phyloP scores from a whole-genome alignment of 495 filamentous ascomycete genomes.

The Terfezia boudieri region DNA sequence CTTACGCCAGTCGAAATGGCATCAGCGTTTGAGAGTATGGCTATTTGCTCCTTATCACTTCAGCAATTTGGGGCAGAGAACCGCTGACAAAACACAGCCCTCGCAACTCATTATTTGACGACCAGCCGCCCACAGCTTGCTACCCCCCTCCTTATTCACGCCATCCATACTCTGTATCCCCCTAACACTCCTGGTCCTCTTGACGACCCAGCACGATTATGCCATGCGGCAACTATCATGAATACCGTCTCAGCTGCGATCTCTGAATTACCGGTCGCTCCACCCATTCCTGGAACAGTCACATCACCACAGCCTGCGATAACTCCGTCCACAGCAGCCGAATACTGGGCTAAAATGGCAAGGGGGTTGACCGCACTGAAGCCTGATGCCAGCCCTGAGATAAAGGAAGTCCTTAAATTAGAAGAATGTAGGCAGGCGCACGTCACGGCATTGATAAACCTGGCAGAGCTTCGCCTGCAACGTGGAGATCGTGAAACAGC shows the following conservation, averaged over 20 bases:
- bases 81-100: slow-evolving; percentile 25
- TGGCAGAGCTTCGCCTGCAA: slow-evolving; percentile 61
- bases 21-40: slow-evolving; percentile 42
- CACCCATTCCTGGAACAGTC: slow-evolving; percentile 40
- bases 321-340: slow-evolving; percentile 35
- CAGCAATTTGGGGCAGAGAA: background rate
- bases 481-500: slow-evolving; percentile 43
- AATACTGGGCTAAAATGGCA: slow-evolving; percentile 56
- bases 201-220: slow-evolving; percentile 31
- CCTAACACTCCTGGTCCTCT: slow-evolving; percentile 9
- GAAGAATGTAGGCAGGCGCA: slow-evolving; percentile 74
- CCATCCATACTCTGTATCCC: slow-evolving; percentile 23
- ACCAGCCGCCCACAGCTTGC: slow-evolving; percentile 53
- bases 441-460: slow-evolving; percentile 60
- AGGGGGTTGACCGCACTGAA: slow-evolving; percentile 32
- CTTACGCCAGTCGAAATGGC: slow-evolving; percentile 48
- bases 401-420: slow-evolving; percentile 4
- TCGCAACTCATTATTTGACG: slow-evolving; percentile 48
- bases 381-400: slow-evolving; percentile 34
- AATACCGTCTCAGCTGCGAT: slow-evolving; percentile 37
- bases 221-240: slow-evolving; percentile 51
- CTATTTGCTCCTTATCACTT: background rate
- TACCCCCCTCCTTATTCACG: slow-evolving; percentile 70
- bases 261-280: slow-evolving; percentile 10
- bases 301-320: slow-evolving; percentile 26